Evolutionary conservation across 2,329 filamentous ascomycete species (phyloP), one percentile per base, ranked within the genome.

Genomic region (Ophiostoma tasmaniense): DNA sequence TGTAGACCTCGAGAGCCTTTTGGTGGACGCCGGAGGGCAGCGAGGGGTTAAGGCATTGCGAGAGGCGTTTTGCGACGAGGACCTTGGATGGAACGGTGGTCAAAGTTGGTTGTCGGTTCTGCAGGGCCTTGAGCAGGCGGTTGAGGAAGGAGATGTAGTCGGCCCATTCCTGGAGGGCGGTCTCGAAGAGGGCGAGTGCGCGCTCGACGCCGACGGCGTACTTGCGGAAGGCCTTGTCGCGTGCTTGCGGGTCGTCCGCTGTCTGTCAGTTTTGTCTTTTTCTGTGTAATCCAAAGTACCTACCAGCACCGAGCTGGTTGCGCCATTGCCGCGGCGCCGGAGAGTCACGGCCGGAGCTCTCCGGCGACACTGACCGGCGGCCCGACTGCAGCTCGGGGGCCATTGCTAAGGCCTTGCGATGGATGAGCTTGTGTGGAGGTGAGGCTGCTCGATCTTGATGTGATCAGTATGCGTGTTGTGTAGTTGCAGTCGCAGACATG

Each of bases 121-220:
- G 95, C 28, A 99, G 84, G 50, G 94, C 92, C 92, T 97, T 98
- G 71, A 97, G 83, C 66, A 99, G 83, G 71, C 92, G 88, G 76
- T 91, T 96, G 69, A 99, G 81, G 77, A 98, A 99, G 22, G 94
- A 97, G 75, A 99, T 99, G 77, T 99, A 99, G 80, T 99, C 95
- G 66, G 96, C 95, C 95, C 95, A 99, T 87, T 99, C 95, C 80
- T 98, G 93, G 74, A 97, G 84, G 37, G 92, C 89, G 20, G 92
- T 93, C 77, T 99, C 95, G 81, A 97, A 99, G 42, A 97, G 84
- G 64, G 90, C 87, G 71, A 99, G 84, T 42, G 93, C 91, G 78
- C 93, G 88, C 76, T 98, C 94, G 73, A 99, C 89, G 70, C 88
- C 90, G 66, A 89, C 87, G 62, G 93, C 92, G 86, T 98, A 99